A percentile compares a stretch with the other conserved stretches of the same genome.
Evolutionary conservation across 1,284 basidiomycete genomes (phyloP).

Genomic region (Vanrija pseudolonga): DNA sequence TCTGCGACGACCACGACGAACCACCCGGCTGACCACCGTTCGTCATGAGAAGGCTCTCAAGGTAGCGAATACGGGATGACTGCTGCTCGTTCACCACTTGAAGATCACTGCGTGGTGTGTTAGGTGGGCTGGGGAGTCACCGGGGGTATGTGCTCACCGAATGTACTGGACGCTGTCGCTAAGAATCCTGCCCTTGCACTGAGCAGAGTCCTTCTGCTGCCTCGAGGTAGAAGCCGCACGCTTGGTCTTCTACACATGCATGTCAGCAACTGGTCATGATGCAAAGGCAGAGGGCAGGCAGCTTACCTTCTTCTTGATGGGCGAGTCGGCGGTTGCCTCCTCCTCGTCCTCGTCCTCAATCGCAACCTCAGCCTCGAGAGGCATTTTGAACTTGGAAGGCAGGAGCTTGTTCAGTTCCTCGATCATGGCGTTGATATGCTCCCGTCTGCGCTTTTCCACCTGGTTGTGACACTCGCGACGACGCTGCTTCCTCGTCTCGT

Average conservation of each 20-base stretch:
- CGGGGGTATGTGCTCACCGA: constrained; percentile 20
- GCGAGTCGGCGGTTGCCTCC: constrained; percentile 16
- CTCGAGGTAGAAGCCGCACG: constrained; percentile 29
- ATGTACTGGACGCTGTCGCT: constrained; percentile 42
- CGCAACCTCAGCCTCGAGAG: constrained; percentile 26
- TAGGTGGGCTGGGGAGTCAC: not conserved
- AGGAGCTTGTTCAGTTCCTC: constrained; percentile 42
- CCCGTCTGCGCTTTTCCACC: constrained; percentile 45
- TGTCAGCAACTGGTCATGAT: constrained; percentile 20
- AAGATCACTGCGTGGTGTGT: constrained; percentile 26
- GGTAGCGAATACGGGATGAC: constrained; percentile 32
- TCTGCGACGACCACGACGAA: constrained; percentile 6
- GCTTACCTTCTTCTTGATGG: constrained; percentile 35
- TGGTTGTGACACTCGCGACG: constrained; percentile 47
- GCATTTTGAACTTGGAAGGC: constrained; percentile 27
- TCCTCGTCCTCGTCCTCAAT: constrained; percentile 40
- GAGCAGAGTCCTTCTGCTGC: constrained; percentile 34
- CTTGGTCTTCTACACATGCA: constrained; percentile 22
- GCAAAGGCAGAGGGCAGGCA: not conserved
- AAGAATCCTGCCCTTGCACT: constrained; percentile 44
- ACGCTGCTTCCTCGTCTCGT: constrained; percentile 39
- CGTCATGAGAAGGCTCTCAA: constrained; percentile 28
- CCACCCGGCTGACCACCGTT: constrained; percentile 10
- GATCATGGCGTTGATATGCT: constrained; percentile 48
- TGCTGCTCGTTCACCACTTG: constrained; percentile 31